Evolutionary conservation across 2,329 filamentous ascomycete species (phyloP).

Genomic region (Cercospora sp.): DNA sequence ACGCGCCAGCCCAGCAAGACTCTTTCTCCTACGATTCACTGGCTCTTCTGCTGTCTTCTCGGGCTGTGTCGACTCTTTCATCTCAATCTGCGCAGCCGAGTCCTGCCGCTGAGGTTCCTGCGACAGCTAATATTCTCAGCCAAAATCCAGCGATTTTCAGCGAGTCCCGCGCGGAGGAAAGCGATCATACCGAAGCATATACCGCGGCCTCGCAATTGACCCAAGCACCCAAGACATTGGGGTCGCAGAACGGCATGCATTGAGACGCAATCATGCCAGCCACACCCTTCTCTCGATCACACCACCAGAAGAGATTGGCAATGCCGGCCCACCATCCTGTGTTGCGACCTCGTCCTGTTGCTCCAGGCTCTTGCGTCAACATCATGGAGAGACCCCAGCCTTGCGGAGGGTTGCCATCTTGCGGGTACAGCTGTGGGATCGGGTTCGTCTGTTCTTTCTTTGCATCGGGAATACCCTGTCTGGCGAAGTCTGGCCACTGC

Average conservation of each 20-base stretch:
- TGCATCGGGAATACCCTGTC: constrained; percentile 36
- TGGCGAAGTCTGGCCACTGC: constrained; percentile 39
- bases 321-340: constrained; percentile 42
- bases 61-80: not conserved
- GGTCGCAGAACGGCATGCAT: constrained; percentile 42
- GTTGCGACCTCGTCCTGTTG: constrained; percentile 39
- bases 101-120: not conserved
- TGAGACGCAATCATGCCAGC: constrained; percentile 43
- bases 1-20: not conserved
- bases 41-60: not conserved
- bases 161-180: not conserved
- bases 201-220: constrained; percentile 17
- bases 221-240: constrained; percentile 27
- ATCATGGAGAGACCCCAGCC: constrained; percentile 60
- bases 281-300: constrained; percentile 41
- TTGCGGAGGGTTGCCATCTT: constrained; percentile 53
- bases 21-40: not conserved
- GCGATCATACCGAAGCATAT: constrained; percentile 13
- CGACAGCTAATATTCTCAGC: constrained; percentile 12
- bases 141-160: not conserved
- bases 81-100: not conserved
- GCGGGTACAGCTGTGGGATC: constrained; percentile 43
- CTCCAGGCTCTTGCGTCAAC: constrained; percentile 38
- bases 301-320: constrained; percentile 43
- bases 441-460: constrained; percentile 40